A percentile compares a stretch with the other conserved stretches of the same genome.
phyloP scores from a whole-genome alignment of 768 basidiomycete species.

The Leccinum subgranulosum region DNA sequence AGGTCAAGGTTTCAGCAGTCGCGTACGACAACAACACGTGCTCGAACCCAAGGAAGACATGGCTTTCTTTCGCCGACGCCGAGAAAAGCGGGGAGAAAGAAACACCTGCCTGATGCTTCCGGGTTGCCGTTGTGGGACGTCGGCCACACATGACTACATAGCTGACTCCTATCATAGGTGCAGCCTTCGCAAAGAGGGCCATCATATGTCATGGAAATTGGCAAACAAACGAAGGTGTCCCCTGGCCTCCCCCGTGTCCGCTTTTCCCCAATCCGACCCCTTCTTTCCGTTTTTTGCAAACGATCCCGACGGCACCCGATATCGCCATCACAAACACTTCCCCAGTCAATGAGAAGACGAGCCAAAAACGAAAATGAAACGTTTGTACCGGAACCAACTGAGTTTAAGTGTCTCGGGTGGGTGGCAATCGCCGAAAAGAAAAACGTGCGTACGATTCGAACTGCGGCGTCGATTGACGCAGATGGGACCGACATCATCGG shows the following conservation, averaged over 20 bases:
- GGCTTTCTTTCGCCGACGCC: slow-evolving; percentile 1
- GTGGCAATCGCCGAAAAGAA: neutral
- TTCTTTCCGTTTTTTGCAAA: neutral
- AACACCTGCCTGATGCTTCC: neutral
- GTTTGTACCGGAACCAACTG: neutral
- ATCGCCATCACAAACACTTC: neutral
- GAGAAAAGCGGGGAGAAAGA: neutral
- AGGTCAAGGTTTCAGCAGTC: neutral
- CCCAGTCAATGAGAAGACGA: neutral
- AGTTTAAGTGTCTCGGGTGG: neutral
- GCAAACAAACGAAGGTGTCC: neutral
- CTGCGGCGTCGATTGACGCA: neutral
- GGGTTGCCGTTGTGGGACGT: neutral
- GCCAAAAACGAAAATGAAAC: neutral
- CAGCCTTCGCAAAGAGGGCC: neutral
- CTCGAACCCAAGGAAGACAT: neutral
- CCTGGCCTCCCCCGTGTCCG: neutral
- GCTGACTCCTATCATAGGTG: neutral
- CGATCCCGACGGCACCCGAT: neutral
- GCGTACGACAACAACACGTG: slow-evolving; percentile 4
- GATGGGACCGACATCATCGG: slow-evolving; percentile 4
- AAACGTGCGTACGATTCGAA: neutral
- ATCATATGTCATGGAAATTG: neutral
- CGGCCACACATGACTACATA: neutral
- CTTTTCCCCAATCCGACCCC: neutral